A percentile compares a stretch with the other conserved stretches of the same genome.
Evolutionary conservation across 192 early-diverging fungal genomes (phyloP).

Genomic region (Mortierella alpina): DNA sequence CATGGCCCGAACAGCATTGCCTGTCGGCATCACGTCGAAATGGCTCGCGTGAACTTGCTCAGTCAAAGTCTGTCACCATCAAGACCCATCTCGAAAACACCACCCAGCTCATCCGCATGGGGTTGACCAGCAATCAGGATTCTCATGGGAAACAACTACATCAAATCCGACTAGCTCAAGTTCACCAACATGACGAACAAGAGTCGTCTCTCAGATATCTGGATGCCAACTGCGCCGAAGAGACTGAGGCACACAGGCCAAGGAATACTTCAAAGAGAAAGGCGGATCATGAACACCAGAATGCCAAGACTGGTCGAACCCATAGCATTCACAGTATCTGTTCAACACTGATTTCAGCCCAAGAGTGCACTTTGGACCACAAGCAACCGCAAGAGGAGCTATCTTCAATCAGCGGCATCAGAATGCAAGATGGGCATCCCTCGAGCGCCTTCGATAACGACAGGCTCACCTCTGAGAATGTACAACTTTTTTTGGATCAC

Average conservation of each 20-base stretch:
- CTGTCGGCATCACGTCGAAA: neutral
- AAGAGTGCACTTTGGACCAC: too few species aligned
- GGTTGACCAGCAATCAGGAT: neutral
- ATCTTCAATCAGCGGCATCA: neutral
- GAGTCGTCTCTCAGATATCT: neutral
- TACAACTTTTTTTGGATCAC: conserved; percentile 9
- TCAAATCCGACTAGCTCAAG: neutral
- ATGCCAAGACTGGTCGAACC: too few species aligned
- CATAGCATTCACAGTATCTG: too few species aligned
- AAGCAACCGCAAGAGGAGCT: too few species aligned
- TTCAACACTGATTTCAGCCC: too few species aligned
- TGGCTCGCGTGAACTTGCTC: neutral
- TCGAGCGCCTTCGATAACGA: neutral
- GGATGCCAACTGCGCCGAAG: neutral
- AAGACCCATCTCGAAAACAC: conserved; percentile 8
- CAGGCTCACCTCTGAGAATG: conserved; percentile 1
- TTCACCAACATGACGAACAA: neutral
- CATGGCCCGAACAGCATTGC: neutral
- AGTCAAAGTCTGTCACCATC: neutral
- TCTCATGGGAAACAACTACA: neutral
- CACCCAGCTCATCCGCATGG: conserved; percentile 22
- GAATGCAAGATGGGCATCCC: neutral
- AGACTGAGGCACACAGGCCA: too few species aligned
- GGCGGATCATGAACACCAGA: too few species aligned
- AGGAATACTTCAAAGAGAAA: too few species aligned